Evolutionary conservation across 805 yeast genomes (phyloP), one percentile per base, ranked within the genome.

Genomic region (Cephaloascus fragrans): DNA sequence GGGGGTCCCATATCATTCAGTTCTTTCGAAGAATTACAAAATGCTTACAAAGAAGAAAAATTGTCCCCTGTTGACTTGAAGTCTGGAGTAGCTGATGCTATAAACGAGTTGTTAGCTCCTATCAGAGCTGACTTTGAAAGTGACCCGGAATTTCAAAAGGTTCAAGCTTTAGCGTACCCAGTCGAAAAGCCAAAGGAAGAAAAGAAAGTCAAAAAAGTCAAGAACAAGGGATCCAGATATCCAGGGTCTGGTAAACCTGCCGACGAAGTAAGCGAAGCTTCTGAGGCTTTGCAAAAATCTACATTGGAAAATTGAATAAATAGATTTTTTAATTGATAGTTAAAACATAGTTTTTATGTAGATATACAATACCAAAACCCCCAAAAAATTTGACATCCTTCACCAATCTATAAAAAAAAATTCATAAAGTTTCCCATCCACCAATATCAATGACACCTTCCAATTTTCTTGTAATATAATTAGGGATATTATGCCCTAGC

Each of bases 41-140:
- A 64, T 29, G 96, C 83, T 49, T 93, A 72, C 63, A 80, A 73
- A 35, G 70, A 73, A 23, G 84, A 83, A 57, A 76, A 76, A 56
- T 73, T 93, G 51, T 74, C 93, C 29, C 97, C 99, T 23, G 93
- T 87, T 23, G 99, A 93, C 61, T 80, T 93, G 61, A 93, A 93
- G 62, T 62, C 80, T 3, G 99, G 98, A 61, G 90, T 90, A 39
- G 69, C 95, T 37, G 95, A 81, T 50, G 83, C 83, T 26, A 83
- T 93, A 52, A 83, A 87, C 59, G 77, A 59, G 35, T 68, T 93
- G 41, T 73, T 93, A 51, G 89, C 75, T 3, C 97, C 98, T 41
- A 77, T 93, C 41, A 82, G 88, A 57, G 79, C 74, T 43, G 86
- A 77, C 43, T 84, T 65, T 51, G 71, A 64, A 26, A 59, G 63